Evolutionary conservation across 1,284 basidiomycete species (phyloP).

Genomic region (Puccinia polysora): DNA sequence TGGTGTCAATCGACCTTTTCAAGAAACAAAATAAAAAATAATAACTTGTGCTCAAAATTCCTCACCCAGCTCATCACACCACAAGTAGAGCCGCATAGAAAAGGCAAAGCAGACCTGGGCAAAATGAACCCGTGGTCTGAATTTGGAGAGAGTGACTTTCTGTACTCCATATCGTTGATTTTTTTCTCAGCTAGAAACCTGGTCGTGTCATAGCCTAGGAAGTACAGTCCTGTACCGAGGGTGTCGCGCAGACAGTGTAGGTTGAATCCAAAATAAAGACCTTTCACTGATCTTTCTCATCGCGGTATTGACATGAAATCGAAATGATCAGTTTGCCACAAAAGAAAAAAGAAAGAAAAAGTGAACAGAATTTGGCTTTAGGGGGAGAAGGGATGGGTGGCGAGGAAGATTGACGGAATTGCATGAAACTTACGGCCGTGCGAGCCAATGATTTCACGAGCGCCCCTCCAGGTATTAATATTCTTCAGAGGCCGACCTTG

Average conservation of each 20-base stretch:
- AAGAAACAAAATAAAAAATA: no score
- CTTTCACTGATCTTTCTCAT: conserved; percentile 38
- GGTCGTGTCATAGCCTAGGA: conserved; percentile 79
- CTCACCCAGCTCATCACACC: conserved; percentile 64
- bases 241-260: conserved; percentile 66
- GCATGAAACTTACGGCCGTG: conserved; percentile 36
- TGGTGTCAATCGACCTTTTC: background rate
- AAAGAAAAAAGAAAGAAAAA: no score
- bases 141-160: conserved; percentile 57
- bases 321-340: no score
- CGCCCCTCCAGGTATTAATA: conserved; percentile 41
- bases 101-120: conserved; percentile 65
- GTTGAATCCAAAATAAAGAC: conserved; percentile 41
- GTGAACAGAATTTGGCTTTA: background rate
- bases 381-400: background rate
- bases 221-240: conserved; percentile 74
- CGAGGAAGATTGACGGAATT: background rate
- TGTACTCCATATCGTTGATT: conserved; percentile 53
- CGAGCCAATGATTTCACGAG: conserved; percentile 32
- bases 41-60: background rate
- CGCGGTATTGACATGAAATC: background rate
- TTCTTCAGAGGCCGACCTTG: conserved; percentile 27
- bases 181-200: conserved; percentile 65
- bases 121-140: conserved; percentile 73
- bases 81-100: conserved; percentile 74